Evolutionary conservation across 2,329 filamentous ascomycete genomes (phyloP), one percentile per base, ranked within the genome.

Genomic region (Stagonosporopsis chrysanthemi): DNA sequence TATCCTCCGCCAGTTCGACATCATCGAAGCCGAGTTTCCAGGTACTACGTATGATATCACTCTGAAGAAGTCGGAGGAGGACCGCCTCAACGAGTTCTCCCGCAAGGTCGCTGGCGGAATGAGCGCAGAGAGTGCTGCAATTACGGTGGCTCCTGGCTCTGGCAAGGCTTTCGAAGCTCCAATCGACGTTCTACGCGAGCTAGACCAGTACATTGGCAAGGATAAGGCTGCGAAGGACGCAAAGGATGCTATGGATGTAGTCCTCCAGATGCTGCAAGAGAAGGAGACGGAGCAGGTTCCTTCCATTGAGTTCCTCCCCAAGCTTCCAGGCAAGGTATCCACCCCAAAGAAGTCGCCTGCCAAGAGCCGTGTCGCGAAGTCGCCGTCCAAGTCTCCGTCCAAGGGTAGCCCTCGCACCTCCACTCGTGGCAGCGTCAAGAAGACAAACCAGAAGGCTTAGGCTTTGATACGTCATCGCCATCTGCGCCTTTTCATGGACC

Each of bases 51-150:
- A 75, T 58, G 62, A 67, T 12, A 65, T 77, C 29, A 40, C 54
- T 2, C 57, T 77, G 48, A 77, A 77, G 64, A 75, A 74, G 58
- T 71, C 70, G 0, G 75, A 77, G 51, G 68, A 73, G 44, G 52
- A 56, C 7, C 73, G 75, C 9, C 60, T 77, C 4, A 70, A 72
- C 39, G 55, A 67, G 4, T 75, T 67, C 60, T 64, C 65, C 0
- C 64, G 65, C 24, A 67, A 67, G 46, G 49, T 72, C n/a, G 60
- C 67, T 2, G 39, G 52, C 6, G 67, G 65, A 6, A 43, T 60
- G 15, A 35, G 53, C 1, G 42, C 41, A 9, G 55, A 63, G 0
- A 44, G 58, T 2, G 64, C 65, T 3, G 59, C 56, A n/a, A 54
- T 51, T 14, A 50, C 40, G 12, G 62, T 70, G 5, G 44, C 52